Evolutionary conservation across 1,284 basidiomycete genomes (phyloP), one percentile per base, ranked within the genome.

Genomic region (Microstroma glucosiphilum): DNA sequence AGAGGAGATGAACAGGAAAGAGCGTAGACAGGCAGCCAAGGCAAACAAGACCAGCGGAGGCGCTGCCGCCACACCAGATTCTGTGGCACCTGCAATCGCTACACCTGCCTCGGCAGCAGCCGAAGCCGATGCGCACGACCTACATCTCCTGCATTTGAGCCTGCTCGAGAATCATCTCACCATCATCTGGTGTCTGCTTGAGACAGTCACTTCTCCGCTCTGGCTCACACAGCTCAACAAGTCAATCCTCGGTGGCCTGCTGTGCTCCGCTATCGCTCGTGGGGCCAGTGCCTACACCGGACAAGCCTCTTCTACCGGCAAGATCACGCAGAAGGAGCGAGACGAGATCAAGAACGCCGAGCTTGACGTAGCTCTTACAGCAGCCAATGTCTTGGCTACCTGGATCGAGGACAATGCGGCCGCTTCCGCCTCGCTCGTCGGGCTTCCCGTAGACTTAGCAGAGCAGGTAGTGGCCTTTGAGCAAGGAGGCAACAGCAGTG

Each of bases 1-100:
- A 56, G 77, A 75, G 19, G 61, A 77, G 60, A 73, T 79, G 74
- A 79, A 79, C 65, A 70, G 72, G 49, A 79, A 79, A 67, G 73
- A 79, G 58, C 73, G 68, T 59, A 60, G 77, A 13, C 74, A 73
- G 49, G 71, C 71, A 2, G 66, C 74, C 30, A 77, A 74, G 51
- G 56, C 59, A 3, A 40, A 54, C 1, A 25, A 61, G 41, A 55
- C 40, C 15, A 55, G 9, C n/a, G 17, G 41, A 1, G 40, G 51
- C 3, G 37, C 48, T 17, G 4, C 41, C 26, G 63, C 41, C 3
- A 11, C 21, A 8, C 21, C 23, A 1, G 30, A n/a, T 56, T 46
- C 62, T 67, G 49, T 17, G 23, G 37, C 25, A 51, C 48, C 42
- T 69, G 30, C 30, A 37, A 37, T 37, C 9, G 46, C 61, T 68